Base-by-base conservation (phyloP, 495 filamentous ascomycete genomes). In the Penicillium psychrofluorescens region DNA sequence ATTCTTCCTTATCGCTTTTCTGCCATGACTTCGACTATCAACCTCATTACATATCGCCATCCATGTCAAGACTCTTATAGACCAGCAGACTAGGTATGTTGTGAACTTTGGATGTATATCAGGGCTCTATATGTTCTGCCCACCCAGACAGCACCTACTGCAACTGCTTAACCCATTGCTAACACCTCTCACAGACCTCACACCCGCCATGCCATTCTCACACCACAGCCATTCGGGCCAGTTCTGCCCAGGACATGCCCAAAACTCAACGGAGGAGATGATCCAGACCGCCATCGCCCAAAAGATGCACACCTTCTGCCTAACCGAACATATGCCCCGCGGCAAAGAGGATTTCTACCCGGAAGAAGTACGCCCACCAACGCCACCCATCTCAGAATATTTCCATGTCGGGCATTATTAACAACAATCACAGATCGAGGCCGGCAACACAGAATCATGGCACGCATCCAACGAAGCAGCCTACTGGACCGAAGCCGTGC, bases 241-340 rank as follows among this genome's bases (percentile, higher is more conserved):
- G 65, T 97, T 97, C 76, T 98, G 94, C 69, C 82, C 79, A 8
- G 76, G 83, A 54, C 92, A 97, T 70, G 92, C 91, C 15, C 77
- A 82, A 58, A 77, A 91, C 64, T 75, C 78, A 11, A 78, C 97
- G 15, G 91, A 95, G 58, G 82, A 88, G 49, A 78, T 97, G 44
- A 72, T 97, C 58, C 75, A 79, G 50, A 75, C 79, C 13, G 92
- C 92, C 50, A 90, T 97, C 62, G 58, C 67, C 38, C 73, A 80
- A 44, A 82, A 85, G 43, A 91, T 95, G 77, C 73, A 78, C 43
- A 78, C 83, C 48, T 88, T 95, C 56, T 88, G 86, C 33, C 66
- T 97, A 42, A 96, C 92, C n/a, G 92, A 98, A 71, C 94, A 98
- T 66, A 95, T 97, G 82, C 88, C 89, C 9, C 85, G 91, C 45